Percentiles rank a stretch among this genome's conserved stretches.
phyloP scores from a whole-genome alignment of 164 flowering plant genomes.

The Tinospora cordifolia region DNA sequence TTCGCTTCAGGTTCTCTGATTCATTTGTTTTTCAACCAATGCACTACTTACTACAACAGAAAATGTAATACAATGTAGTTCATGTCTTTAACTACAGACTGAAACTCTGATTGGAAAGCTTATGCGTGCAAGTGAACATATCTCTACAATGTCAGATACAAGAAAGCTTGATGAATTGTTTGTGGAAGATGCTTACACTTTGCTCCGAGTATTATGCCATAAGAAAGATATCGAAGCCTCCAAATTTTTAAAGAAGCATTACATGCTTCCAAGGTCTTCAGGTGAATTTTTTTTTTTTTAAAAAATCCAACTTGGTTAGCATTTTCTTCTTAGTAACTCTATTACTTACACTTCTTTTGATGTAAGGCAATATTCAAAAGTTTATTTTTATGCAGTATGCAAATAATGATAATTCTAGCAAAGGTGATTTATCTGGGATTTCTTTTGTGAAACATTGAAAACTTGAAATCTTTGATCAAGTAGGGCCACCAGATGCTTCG shows the following conservation, averaged over 20 bases:
- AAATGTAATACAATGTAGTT: neutral
- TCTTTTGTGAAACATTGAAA: too few relatives aligned
- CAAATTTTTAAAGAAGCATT: slow-evolving; percentile 59
- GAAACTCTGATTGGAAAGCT: slow-evolving; percentile 58
- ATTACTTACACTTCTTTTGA: neutral
- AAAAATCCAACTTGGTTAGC: neutral
- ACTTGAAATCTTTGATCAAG: too few relatives aligned
- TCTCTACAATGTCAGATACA: slow-evolving; percentile 30
- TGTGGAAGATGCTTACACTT: slow-evolving; percentile 51
- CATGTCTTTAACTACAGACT: slow-evolving; percentile 35
- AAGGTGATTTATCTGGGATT: too few relatives aligned
- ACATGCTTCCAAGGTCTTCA: slow-evolving; percentile 74
- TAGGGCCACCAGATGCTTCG: too few relatives aligned
- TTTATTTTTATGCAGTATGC: neutral
- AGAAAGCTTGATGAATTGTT: slow-evolving; percentile 23
- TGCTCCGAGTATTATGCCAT: slow-evolving; percentile 72
- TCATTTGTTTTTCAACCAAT: neutral
- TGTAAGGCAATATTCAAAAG: neutral
- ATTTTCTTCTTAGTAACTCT: neutral
- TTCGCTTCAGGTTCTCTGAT: slow-evolving; percentile 47
- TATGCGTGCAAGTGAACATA: slow-evolving; percentile 61
- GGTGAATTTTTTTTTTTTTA: slow-evolving; percentile 32
- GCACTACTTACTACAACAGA: neutral
- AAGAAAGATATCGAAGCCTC: slow-evolving; percentile 76
- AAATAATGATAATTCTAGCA: too few relatives aligned